phyloP scores from a whole-genome alignment of 1,284 basidiomycete genomes.

The Irpex sp. region DNA sequence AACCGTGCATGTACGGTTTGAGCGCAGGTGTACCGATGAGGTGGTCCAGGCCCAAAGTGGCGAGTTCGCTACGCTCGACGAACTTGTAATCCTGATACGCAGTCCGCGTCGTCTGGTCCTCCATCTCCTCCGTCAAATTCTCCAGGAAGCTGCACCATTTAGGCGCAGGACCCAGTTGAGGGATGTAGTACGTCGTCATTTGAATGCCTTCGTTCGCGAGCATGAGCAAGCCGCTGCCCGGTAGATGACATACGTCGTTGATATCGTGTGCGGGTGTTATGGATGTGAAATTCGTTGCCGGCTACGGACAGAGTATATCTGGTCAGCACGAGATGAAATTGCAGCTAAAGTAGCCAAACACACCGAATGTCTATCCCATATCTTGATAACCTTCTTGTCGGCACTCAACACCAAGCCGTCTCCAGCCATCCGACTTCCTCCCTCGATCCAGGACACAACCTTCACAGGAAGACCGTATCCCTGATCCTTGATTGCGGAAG shows the following conservation, averaged over 20 bases:
- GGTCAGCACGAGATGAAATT: conserved; percentile 6
- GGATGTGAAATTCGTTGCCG: conserved; percentile 87
- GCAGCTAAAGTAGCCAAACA: conserved; percentile 26
- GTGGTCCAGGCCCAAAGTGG: conserved; percentile 86
- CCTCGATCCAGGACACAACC: conserved; percentile 88
- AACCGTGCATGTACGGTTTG: conserved; percentile 99
- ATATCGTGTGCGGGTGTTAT: conserved; percentile 88
- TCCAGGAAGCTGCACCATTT: conserved; percentile 98
- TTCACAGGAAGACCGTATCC: conserved; percentile 94
- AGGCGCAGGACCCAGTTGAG: conserved; percentile 94
- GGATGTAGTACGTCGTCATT: conserved; percentile 91
- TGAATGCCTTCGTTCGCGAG: conserved; percentile 92
- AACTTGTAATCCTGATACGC: conserved; percentile 99
- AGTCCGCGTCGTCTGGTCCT: conserved; percentile 75
- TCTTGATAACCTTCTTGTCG: conserved; percentile 93
- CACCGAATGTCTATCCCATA: conserved; percentile 87
- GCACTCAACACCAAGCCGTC: conserved; percentile 87
- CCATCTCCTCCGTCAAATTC: conserved; percentile 97
- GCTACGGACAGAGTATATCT: conserved; percentile 39
- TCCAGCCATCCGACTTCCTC: conserved; percentile 77
- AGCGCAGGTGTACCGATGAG: conserved; percentile 92
- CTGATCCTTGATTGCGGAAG: conserved; percentile 93
- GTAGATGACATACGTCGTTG: conserved; percentile 86
- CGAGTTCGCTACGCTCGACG: conserved; percentile 83
- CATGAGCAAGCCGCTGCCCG: conserved; percentile 82